Conservation (phyloP, 2,329 filamentous ascomycete genomes). For the Diplodia mutila region DNA sequence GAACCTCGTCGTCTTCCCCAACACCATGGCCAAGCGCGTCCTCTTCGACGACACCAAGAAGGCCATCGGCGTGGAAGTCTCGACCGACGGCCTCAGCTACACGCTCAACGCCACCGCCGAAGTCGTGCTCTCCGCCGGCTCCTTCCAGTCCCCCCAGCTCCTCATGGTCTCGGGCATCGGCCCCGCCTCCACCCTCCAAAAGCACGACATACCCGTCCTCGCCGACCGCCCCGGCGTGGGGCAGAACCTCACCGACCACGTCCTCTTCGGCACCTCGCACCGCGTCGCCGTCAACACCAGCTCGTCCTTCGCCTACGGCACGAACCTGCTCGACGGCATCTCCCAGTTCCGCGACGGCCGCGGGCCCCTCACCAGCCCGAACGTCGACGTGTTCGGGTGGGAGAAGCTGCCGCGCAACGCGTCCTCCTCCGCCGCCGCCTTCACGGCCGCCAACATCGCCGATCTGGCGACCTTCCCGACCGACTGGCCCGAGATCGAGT, state of each 20-base stretch:
- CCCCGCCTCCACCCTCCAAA: conserved; percentile 31
- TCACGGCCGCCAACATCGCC: conserved; percentile 28
- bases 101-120: conserved; percentile 42
- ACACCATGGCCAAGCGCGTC: conserved; percentile 25
- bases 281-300: conserved; percentile 30
- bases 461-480: conserved; percentile 9
- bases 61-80: conserved; percentile 33
- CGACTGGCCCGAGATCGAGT: conserved; percentile 33
- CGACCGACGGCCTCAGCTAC: conserved; percentile 25
- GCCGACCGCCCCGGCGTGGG: conserved; percentile 33
- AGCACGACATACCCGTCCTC: conserved; percentile 32
- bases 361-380: conserved; percentile 17
- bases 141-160: conserved; percentile 47
- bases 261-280: conserved; percentile 33
- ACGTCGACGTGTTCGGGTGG: conserved; percentile 49
- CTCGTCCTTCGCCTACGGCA: too few relatives aligned
- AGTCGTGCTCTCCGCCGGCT: conserved; percentile 51
- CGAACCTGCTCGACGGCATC: too few relatives aligned
- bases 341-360: too few relatives aligned
- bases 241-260: conserved; percentile 28
- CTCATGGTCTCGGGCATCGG: conserved; percentile 48
- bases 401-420: too few relatives aligned
- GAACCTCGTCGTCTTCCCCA: conserved; percentile 29
- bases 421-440: conserved; percentile 40
- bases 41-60: conserved; percentile 32